Evolutionary conservation across 768 basidiomycete genomes (phyloP), one percentile per base, ranked within the genome.

Genomic region (Clavulina sp.): DNA sequence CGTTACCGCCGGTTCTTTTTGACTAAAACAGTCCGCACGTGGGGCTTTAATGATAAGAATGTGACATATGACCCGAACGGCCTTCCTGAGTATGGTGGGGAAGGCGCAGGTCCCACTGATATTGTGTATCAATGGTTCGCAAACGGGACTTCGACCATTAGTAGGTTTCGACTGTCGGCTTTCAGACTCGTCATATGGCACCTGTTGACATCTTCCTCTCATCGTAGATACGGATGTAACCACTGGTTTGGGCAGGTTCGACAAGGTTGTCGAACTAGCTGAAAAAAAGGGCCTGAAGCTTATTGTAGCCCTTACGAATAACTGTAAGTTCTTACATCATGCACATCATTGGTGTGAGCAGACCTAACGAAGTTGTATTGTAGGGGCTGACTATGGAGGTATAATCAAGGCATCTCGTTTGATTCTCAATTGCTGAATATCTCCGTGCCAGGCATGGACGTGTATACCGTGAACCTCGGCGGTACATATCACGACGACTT

Each of bases 401-500:
- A 18, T 33, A 6, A 7, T 13, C 6, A 28, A 31, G 5, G 16
- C 16, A n/a, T n/a, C n/a, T n/a, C n/a, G n/a, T n/a, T n/a, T n/a
- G n/a, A n/a, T n/a, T n/a, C n/a, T n/a, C n/a, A n/a, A n/a, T n/a
- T n/a, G n/a, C n/a, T n/a, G n/a, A 41, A 29, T n/a, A n/a, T n/a
- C n/a, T n/a, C n/a, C n/a, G n/a, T n/a, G n/a, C 54, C 54, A 23
- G 57, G 57, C 4, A 51, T 52, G 54, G 57, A 57, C 48, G 54
- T 57, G 2, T 55, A 55, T 36, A 44, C 41, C 21, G 41, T 36
- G 24, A 52, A 57, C 28, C 34, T 57, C 41, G 57, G 44, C 29
- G 57, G 54, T 4, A 16, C n/a, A 28, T 57, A 52, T 38, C 57
- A 56, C 53, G 55, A 56, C 49, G 55, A 56, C 31, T 57, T 57